These are phyloP conservation scores for Pichia manshurica DNA, from an alignment of 805 yeast genomes.

Conservation along the genomic window DNA sequence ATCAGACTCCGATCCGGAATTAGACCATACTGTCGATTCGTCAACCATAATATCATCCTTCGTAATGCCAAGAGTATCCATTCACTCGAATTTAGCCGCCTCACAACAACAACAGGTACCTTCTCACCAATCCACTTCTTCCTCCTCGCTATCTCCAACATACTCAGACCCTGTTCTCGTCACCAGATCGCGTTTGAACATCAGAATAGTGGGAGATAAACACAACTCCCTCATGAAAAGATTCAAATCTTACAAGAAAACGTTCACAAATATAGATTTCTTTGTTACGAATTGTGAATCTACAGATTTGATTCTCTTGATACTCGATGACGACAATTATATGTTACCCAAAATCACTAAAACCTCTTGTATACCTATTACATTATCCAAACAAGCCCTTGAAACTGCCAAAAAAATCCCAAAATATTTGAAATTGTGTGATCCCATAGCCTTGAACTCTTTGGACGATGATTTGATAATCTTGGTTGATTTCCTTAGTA, in stretches of 20 bases:
- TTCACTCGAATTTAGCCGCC: constrained; percentile 9
- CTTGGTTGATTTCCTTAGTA: constrained; percentile 29
- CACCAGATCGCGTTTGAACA: constrained; percentile 7
- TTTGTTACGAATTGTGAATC: constrained; percentile 11
- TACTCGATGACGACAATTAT: constrained; percentile 27
- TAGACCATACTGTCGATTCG: constrained; percentile 24
- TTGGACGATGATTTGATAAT: constrained; percentile 27
- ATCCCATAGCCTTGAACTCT: constrained; percentile 27
- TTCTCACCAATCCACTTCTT: background rate
- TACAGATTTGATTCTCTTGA: constrained; percentile 25
- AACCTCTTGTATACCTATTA: constrained; percentile 11
- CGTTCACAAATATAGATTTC: constrained; percentile 26
- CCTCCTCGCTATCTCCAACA: background rate
- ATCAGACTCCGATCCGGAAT: constrained; percentile 13
- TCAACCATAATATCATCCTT: constrained; percentile 31
- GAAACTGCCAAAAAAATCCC: constrained; percentile 10
- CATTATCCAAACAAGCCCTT: background rate
- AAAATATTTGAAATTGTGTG: constrained; percentile 27
- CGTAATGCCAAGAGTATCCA: constrained; percentile 34
- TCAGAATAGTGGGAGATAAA: constrained; percentile 27
- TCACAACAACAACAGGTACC: background rate
- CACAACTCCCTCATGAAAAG: constrained; percentile 20
- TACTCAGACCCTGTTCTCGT: constrained; percentile 1
- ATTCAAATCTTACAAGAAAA: constrained; percentile 25
- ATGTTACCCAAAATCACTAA: constrained; percentile 21